Percentiles rank a stretch among this genome's conserved stretches.
Evolutionary conservation across 495 filamentous ascomycete genomes (phyloP).

Genomic region (Annulohypoxylon moriforme): DNA sequence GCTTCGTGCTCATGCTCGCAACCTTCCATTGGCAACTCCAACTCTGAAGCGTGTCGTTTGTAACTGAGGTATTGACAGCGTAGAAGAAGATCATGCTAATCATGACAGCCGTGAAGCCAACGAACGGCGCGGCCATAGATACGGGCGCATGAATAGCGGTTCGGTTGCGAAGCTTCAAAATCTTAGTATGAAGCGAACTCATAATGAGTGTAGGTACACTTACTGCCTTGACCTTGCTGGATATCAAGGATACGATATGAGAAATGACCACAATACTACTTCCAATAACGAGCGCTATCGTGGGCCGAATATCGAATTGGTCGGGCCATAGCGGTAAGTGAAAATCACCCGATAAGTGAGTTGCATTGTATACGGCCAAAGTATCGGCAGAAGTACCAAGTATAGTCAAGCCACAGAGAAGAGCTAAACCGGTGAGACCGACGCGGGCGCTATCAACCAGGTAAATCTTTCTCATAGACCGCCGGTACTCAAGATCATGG

Average conservation of each 20-base stretch:
- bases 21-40: conserved; percentile 66
- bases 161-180: conserved; percentile 55
- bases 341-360: conserved; percentile 56
- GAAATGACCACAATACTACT: conserved; percentile 56
- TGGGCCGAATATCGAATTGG: conserved; percentile 62
- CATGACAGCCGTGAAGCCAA: conserved; percentile 59
- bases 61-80: conserved; percentile 60
- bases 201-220: conserved; percentile 25
- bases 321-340: conserved; percentile 63
- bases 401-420: conserved; percentile 60
- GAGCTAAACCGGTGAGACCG: conserved; percentile 60
- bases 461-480: conserved; percentile 50
- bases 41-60: conserved; percentile 60
- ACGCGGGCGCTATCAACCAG: conserved; percentile 56
- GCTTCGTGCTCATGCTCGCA: conserved; percentile 57
- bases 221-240: conserved; percentile 55
- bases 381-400: conserved; percentile 62
- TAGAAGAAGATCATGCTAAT: conserved; percentile 66
- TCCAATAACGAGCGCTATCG: conserved; percentile 60
- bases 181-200: conserved; percentile 33
- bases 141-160: conserved; percentile 51
- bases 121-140: conserved; percentile 54
- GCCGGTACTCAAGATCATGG: conserved; percentile 51
- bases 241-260: conserved; percentile 57
- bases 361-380: conserved; percentile 60